Base-by-base conservation (phyloP, 257 asterid genomes). In the Fraxinus quadrangulata region DNA sequence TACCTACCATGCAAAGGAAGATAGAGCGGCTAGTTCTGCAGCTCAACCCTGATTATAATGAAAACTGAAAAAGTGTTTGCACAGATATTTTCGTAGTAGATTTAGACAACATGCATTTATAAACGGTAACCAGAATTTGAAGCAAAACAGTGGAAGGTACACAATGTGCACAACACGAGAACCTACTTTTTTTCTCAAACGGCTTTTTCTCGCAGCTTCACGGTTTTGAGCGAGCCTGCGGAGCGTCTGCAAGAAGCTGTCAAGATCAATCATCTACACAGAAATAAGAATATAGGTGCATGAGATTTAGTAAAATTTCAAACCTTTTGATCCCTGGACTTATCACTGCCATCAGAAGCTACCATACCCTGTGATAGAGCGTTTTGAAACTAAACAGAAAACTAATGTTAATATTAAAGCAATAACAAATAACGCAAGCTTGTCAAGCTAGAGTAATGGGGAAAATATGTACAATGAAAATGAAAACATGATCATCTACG, bases 171-270 rank as follows among this genome's bases (percentile, higher is more conserved):
- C 39, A 63, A 24, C 31, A 74, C 24, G 40, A 72, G 70, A 73
- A 72, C 88, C 54, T 79, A 86, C 99, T 70, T 95, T 93, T 84
- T 95, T 95, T 76, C 97, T 86, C 83, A 91, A 85, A 78, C 99
- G 98, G 80, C 99, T 95, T 87, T 92, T 95, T 75, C 99, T 86
- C 45, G 99, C 99, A 67, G 99, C 99, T 89, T 95, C 99, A 56
- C 99, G 98, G 83, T 95, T 95, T 89, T 95, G 99, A 77, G 99
- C 99, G 72, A 95, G 97, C 87, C 99, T 87, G 66, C 99, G 99
- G 45, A 91, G 94, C 73, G 96, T 83, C 90, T 86, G 84, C 81
- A 24, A 42, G 66, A 73, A 16, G 45, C 71, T 85, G 75, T 24
- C 65, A 63, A 84, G 34, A 51, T 87, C 69, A 84, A 14, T 74